These are phyloP conservation scores for Umbelopsis sp. DNA, from an alignment of 192 early-diverging fungal genomes.

Conservation along the genomic window DNA sequence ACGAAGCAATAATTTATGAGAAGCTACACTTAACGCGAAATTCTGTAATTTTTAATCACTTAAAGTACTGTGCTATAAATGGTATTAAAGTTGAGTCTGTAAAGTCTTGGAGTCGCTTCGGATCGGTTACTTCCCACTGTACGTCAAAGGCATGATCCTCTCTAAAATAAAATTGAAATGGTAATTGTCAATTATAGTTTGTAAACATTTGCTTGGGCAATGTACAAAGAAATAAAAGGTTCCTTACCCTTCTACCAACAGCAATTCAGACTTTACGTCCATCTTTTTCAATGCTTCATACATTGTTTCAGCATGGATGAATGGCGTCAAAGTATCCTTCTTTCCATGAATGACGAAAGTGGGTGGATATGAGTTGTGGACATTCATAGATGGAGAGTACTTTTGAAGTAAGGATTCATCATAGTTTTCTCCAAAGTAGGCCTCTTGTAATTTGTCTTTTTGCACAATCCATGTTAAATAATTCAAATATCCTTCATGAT, in stretches of 20 bases:
- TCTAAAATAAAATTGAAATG: background rate
- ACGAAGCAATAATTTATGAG: background rate
- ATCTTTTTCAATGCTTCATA: background rate
- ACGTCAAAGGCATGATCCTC: background rate
- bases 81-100: background rate
- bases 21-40: too few relatives aligned
- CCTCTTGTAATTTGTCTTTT: background rate
- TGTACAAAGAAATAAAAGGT: background rate
- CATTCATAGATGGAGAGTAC: slow-evolving; percentile 1
- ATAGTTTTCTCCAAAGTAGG: background rate
- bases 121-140: background rate
- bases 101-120: background rate
- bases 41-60: background rate
- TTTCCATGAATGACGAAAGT: background rate
- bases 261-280: background rate
- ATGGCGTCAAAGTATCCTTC: background rate
- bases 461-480: background rate
- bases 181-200: background rate
- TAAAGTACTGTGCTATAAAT: background rate
- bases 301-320: background rate
- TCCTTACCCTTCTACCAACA: background rate
- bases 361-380: background rate
- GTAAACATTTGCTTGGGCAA: background rate
- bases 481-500: too few relatives aligned
- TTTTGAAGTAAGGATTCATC: background rate